Base-by-base conservation (phyloP, 306 rosid genomes). In the Begonia fuchsioides region DNA sequence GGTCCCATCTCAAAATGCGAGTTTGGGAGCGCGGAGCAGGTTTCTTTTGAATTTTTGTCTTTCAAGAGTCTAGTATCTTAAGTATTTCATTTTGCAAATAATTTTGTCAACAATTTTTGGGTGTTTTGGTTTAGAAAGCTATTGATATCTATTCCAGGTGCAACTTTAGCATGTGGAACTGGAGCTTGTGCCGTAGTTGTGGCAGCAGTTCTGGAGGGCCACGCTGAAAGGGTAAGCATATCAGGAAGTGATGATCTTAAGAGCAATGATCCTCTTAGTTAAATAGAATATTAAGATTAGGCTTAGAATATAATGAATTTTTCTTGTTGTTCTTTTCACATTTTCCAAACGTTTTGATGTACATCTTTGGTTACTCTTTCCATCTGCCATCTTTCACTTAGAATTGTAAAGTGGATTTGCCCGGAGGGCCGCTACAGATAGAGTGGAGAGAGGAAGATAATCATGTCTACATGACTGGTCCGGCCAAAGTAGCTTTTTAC, bases 11-110 rank as follows among this genome's bases (percentile, higher is more conserved):
- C 54, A 90, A 85, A 68, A 90, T 90, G 95, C 79, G 87, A 56
- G 98, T 85, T 56, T 81, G 98, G 98, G 98, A 81, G 79, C 92
- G 94, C 15, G 95, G 95, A 13, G 95, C 92, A 79, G 98, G 95
- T 90, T 56, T 44, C 82, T 61, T 45, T n/a, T n/a, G n/a, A n/a
- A n/a, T n/a, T n/a, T n/a, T n/a, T n/a, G n/a, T n/a, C n/a, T n/a
- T n/a, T n/a, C n/a, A n/a, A n/a, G n/a, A n/a, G n/a, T n/a, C n/a
- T n/a, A n/a, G n/a, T n/a, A n/a, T n/a, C n/a, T n/a, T n/a, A n/a
- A n/a, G n/a, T n/a, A n/a, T n/a, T n/a, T n/a, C n/a, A n/a, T n/a
- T n/a, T n/a, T n/a, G n/a, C n/a, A n/a, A n/a, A 26, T 26, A 4
- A 26, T 8, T 26, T 26, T 26, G 35, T 26, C 35, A 41, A 41